Evolutionary conservation across 164 flowering plant genomes (phyloP), one percentile per base, ranked within the genome.

Genomic region (Aristolochia fimbriata): DNA sequence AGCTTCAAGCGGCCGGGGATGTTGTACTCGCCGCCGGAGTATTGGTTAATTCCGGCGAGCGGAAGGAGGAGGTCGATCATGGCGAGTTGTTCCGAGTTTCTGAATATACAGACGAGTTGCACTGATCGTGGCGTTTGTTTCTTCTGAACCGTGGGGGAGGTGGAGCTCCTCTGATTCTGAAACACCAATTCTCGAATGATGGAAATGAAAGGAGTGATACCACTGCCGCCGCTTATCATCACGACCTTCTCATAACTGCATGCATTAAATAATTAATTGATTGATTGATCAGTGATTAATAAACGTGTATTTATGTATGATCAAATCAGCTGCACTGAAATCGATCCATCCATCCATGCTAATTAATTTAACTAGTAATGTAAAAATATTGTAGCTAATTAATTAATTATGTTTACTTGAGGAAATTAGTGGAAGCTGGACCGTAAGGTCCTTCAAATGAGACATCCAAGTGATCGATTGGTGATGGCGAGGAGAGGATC

Each of bases 401-500:
- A 15, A 15, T 15, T 48, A 12, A 4, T 4, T 48, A 13, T 12
- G 2, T 2, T 43, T n/a, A 85, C 94, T 87, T 86, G 25, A 81
- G 73, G 51, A 85, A 83, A 67, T 81, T 59, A n/a, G 77, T 67
- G 22, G 90, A 76, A 31, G 69, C 59, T 49, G 97, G 96, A 23
- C 96, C 97, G 71, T 91, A 88, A 11, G 96, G 97, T 53, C 97
- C 96, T 78, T 91, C 97, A 45, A 86, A 57, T 4, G 87, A 76
- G 47, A 85, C 87, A 10, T 74, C 68, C 19, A 88, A 86, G 21
- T 71, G 87, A 6, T 81, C 81, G 6, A 68, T 19, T 0, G 80
- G 45, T 27, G 84, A 68, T 33, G 82, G 74, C 0, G 78, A 70
- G 5, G 93, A 81, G 47, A 91, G 70, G n/a, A 43, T 61, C 33